Conservation (phyloP, 139 green algal species). For the Coelastrella sp. region DNA sequence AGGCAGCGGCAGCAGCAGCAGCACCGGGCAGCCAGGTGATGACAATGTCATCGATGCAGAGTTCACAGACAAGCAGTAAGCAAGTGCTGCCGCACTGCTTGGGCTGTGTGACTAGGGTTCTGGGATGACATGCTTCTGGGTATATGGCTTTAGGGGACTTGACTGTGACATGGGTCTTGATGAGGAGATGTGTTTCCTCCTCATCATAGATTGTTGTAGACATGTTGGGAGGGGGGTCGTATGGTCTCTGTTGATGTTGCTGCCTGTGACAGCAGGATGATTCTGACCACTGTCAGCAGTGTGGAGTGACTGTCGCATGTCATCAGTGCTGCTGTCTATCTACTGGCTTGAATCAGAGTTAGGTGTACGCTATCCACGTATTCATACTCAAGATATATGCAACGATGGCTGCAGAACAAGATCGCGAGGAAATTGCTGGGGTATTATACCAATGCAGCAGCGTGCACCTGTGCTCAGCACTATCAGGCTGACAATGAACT, state of each 20-base stretch:
- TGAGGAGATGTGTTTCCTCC: not conserved
- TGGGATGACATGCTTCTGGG: too few relatives aligned
- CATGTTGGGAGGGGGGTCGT: not conserved
- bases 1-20: slow-evolving; percentile 38
- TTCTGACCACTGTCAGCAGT: not conserved
- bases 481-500: too few relatives aligned
- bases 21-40: slow-evolving; percentile 60
- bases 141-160: too few relatives aligned
- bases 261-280: not conserved
- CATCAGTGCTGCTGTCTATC: too few relatives aligned
- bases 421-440: too few relatives aligned
- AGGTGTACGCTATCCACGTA: too few relatives aligned
- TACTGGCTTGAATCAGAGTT: too few relatives aligned
- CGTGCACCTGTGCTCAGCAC: too few relatives aligned
- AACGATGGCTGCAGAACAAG: too few relatives aligned
- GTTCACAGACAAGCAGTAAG: slow-evolving; percentile 85
- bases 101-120: not conserved
- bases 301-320: too few relatives aligned
- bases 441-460: too few relatives aligned
- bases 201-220: not conserved
- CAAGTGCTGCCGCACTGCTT: not conserved
- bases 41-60: slow-evolving; percentile 98
- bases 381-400: too few relatives aligned
- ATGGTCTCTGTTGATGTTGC: not conserved
- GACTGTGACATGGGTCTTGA: not conserved